Evolutionary conservation across 495 filamentous ascomycete species (phyloP).

Genomic region (Chaetomium fimeti): DNA sequence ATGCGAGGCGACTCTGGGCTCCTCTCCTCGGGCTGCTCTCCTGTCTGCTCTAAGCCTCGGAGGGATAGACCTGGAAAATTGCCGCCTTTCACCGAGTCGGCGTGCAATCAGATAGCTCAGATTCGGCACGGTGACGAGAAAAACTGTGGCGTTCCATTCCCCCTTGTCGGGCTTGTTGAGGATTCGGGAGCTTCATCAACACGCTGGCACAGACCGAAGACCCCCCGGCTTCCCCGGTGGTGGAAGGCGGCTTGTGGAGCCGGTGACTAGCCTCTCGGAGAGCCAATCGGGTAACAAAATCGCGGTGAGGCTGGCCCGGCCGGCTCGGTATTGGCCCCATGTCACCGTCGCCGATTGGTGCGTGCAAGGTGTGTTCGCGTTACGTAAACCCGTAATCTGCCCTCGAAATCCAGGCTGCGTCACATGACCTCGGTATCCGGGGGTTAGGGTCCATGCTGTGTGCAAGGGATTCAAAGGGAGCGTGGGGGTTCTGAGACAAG

Average conservation of each 20-base stretch:
- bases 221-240: neutral
- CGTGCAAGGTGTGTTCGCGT: constrained; percentile 5
- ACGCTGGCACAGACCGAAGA: neutral
- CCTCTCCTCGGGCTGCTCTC: neutral
- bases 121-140: neutral
- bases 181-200: neutral
- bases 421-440: neutral
- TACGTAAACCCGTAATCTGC: constrained; percentile 15
- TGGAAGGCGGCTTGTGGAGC: constrained; percentile 26
- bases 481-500: constrained; percentile 12
- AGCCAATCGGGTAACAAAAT: constrained; percentile 36
- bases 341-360: constrained; percentile 1
- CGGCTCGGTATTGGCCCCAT: constrained; percentile 25
- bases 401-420: neutral
- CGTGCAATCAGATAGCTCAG: neutral
- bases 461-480: neutral
- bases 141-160: neutral
- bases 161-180: no score
- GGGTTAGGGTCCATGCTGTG: constrained; percentile 11
- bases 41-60: neutral
- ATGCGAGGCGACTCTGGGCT: neutral
- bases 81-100: neutral
- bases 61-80: neutral
- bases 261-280: neutral
- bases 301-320: constrained; percentile 35